Evolutionary conservation across 352 stramenopile genomes (phyloP), one percentile per base, ranked within the genome.

Genomic region (Globisporangium radiosum): DNA sequence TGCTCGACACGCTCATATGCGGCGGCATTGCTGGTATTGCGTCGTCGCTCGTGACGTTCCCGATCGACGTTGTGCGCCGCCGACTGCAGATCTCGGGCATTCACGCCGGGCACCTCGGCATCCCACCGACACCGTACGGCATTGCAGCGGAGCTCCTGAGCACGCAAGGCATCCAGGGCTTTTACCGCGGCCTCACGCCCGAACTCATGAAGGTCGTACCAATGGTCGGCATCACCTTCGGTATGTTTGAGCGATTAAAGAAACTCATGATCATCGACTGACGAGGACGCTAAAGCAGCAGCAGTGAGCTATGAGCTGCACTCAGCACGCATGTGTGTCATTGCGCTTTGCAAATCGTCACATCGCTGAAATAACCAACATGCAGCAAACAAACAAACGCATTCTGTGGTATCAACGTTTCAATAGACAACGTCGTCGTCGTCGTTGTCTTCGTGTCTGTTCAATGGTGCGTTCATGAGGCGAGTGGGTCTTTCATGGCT

Each of bases 151-250:
- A 92, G 44, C 68, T 95, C 33, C 87, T 77, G 48, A 59, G 60
- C 7, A 81, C 86, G 38, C 81, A 95, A 60, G 87, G 87, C 44
- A 47, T 90, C 48, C 70, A 72, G 45, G 88, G 88, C 57, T 93
- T 96, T 57, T 96, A 96, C 64, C 81, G 88, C 17, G 88, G 88
- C 13, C 66, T 99, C 59, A 92, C 88, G 39, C 93, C 94, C 7
- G 95, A 99, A 73, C 73, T 98, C 56, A 86, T 99, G 77, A 99
- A 99, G 68, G 95, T 99, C 17, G 87, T 98, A 56, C 95, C 95
- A 6, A 98, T 98, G 92, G 95, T 99, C 44, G 91, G 91, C 17
- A 98, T 97, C 57, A 98, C 97, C 52, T 99, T 99, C 58, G 83
- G 88, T 58, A 93, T 94, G 33, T 99, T 98, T 71, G 95, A 99